Evolutionary conservation across 179 eudicot species (phyloP).

Genomic region (Dionaea muscipula): DNA sequence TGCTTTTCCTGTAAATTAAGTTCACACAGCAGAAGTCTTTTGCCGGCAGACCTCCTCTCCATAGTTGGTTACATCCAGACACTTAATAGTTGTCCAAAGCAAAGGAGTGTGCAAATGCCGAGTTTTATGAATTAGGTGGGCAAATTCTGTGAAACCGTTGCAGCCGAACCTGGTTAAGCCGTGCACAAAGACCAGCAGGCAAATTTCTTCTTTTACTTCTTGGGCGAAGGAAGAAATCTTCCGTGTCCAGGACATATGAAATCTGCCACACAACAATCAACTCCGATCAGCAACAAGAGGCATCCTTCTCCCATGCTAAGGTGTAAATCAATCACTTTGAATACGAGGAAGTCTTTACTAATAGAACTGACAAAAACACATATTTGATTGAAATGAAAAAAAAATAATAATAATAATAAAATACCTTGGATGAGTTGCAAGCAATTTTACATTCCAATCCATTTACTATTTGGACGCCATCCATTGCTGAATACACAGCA

Average conservation of each 20-base stretch:
- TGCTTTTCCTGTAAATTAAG: not conserved
- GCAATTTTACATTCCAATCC: conserved; percentile 91
- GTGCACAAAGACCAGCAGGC: conserved; percentile 17
- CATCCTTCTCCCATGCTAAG: no score
- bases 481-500: conserved; percentile 45
- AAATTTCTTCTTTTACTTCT: conserved; percentile 26
- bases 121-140: conserved; percentile 17
- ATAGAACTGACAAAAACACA: no score
- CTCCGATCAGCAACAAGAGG: conserved; percentile 9
- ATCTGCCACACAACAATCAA: conserved; percentile 36
- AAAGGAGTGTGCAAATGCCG: conserved; percentile 5
- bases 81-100: conserved; percentile 5
- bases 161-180: conserved; percentile 26
- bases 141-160: conserved; percentile 45
- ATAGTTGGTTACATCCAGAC: not conserved
- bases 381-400: no score
- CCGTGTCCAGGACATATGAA: conserved; percentile 81
- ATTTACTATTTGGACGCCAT: conserved; percentile 42
- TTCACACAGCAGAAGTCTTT: not conserved
- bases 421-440: conserved; percentile 80
- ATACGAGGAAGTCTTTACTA: no score
- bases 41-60: not conserved
- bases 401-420: not conserved
- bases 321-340: no score
- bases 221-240: conserved; percentile 56